Base-by-base conservation (phyloP, 2,329 filamentous ascomycete genomes). In the Piedraia hortae region DNA sequence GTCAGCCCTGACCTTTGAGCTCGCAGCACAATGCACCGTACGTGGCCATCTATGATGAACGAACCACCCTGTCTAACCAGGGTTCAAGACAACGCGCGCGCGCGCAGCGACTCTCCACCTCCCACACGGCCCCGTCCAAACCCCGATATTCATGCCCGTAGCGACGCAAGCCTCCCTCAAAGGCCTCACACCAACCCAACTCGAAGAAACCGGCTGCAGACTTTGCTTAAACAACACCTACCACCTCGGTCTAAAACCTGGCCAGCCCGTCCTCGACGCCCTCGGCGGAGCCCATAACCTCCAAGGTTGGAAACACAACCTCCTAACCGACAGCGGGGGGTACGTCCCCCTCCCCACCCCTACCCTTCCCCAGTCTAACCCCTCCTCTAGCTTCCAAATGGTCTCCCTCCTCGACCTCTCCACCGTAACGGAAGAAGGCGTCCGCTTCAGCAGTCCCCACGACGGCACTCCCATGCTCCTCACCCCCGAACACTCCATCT, bases 151-250 rank as follows among this genome's bases (percentile, higher is more conserved):
- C 47, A 97, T 97, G 85, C 85, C 85, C 9, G 85, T 97, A 19
- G 85, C 85, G 14, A 97, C 85, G 1, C 85, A 97, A 47, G 85
- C 75, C 1, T 90, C 82, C 0, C 56, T 97, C 17, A 97, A 97
- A 43, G 85, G 85, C 19, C 39, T 97, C 25, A 93, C 85, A 0
- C 78, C 82, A 1, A 69, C 82, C 32, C 85, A 97, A 41, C 56
- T 97, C 2, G 80, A 85, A 36, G 68, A 75, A 24, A 88, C 80
- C 1, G 66, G 74, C 19, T 97, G 88, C 39, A 65, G 73, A 26
- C 51, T 97, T 18, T 97, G 85, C 44, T 53, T 97, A 31, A 97
- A 97, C 51, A 97, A 97, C 48, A 97, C 85, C 7, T 97, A 97
- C 41, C 85, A 97, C 44, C 53, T 97, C 35, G 85, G 85, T 6